Evolutionary conservation across 257 asterid genomes (phyloP), one percentile per base, ranked within the genome.

Genomic region (Fraxinus americana): DNA sequence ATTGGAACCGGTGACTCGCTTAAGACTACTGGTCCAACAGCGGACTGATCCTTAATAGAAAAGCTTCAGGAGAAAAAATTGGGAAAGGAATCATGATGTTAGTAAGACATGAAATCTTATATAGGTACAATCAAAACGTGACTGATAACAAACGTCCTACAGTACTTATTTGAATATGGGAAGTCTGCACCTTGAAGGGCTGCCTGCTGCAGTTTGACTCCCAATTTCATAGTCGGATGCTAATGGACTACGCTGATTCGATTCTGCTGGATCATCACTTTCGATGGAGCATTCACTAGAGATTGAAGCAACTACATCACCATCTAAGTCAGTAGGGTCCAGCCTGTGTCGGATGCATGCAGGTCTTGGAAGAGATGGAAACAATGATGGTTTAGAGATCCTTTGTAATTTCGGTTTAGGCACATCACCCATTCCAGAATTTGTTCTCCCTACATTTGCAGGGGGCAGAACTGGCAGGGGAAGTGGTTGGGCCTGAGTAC

Each of bases 251-350:
- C 86, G 92, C 76, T 87, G 94, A 66, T 84, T 90, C 35, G 96
- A 91, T 81, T 93, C 97, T 34, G 85, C 79, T 73, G 87, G 94
- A 82, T 92, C 97, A 71, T 93, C 98, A 57, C 94, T 93, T 85
- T 92, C 98, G 72, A 83, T 75, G 29, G 99, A 96, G 70, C 94
- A 85, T 80, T 90, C 99, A 70, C 99, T 96, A 70, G 92, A 93
- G 77, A 90, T 43, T 72, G 98, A 96, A 72, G 93, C 88, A 82
- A 82, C 92, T 70, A 85, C 61, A 72, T 92, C 97, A 25, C 80
- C 92, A 76, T 96, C 96, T 82, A 87, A 63, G 50, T 91, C 98
- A 12, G 89, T 73, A 72, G 93, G 96, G 72, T 96, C 97, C 73
- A 75, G 87, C 82, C 90, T 92, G 48, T 80, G 87, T 34, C 94